Evolutionary conservation across 306 rosid genomes (phyloP).

Genomic region (Rosa multiflora): DNA sequence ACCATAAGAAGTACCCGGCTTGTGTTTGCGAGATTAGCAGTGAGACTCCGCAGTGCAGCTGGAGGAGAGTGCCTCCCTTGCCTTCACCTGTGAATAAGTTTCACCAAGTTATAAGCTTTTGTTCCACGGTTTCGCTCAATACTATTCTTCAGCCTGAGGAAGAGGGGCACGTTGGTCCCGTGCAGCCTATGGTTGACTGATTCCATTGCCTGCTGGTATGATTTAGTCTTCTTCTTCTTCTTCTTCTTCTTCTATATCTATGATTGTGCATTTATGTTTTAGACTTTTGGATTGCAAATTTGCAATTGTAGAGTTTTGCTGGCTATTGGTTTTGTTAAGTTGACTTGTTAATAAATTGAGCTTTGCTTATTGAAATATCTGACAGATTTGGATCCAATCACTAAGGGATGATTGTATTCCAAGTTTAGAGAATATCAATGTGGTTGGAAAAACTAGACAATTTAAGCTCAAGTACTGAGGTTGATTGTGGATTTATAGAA

Average conservation of each 20-base stretch:
- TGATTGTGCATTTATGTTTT: background rate
- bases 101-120: constrained; percentile 74
- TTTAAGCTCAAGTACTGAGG: background rate
- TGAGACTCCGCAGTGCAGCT: constrained; percentile 43
- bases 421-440: background rate
- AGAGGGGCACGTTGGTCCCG: constrained; percentile 24
- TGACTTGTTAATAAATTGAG: background rate
- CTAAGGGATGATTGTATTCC: background rate
- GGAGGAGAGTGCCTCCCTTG: constrained; percentile 73
- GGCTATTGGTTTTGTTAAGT: background rate
- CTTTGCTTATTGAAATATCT: background rate
- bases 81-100: constrained; percentile 70
- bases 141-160: constrained; percentile 43
- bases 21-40: constrained; percentile 68
- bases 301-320: constrained; percentile 2
- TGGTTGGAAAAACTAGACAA: background rate
- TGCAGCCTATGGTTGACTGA: constrained; percentile 25
- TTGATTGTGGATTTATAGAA: background rate
- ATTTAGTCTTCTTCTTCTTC: background rate
- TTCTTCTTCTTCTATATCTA: background rate
- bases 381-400: background rate
- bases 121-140: constrained; percentile 55
- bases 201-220: constrained; percentile 36
- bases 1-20: constrained; percentile 67
- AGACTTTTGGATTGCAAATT: background rate